Evolutionary conservation across 2,329 filamentous ascomycete species (phyloP), one percentile per base, ranked within the genome.

Genomic region (Coniochaeta sp.): DNA sequence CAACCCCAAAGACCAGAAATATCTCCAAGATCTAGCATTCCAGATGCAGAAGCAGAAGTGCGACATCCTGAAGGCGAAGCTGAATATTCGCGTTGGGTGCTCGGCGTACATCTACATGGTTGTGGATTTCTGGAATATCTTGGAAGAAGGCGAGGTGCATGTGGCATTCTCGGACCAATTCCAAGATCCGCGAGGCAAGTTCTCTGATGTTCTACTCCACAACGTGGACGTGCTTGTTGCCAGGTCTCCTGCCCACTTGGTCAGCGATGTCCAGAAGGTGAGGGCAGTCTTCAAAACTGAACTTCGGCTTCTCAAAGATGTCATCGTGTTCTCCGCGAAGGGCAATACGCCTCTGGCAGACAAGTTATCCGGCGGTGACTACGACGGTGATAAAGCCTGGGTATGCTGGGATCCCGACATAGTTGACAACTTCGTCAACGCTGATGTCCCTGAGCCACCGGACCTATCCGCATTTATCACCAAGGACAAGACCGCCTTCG

Each of bases 351-450:
- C 87, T 0, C 73, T 91, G 0, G 89, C 87, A 0, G 78, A 82
- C 8, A 83, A 85, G 59, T 71, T 92, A 0, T 89, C 87, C 1
- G 89, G 89, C 0, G 89, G 89, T 0, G 89, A 92, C 60, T 92
- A 91, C 55, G 88, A 92, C 57, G 89, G 89, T 0, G 89, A 94
- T 55, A 77, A 71, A n/a, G 81, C 87, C 4, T 91, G 87, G 86
- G 68, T 89, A 0, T 89, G 85, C 60, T 92, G 86, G 85, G 86
- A 91, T 26, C 69, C 73, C 0, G 66, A 69, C 0, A 75, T 94
- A 3, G 85, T 89, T 0, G 58, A 71, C 5, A 81, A 82, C n/a
- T 92, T 92, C 57, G 57, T 61, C 4, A 90, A 87, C 53, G 79
- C 81, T 0, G 69, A 75, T 0, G 65, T 75, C 6, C 79, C 78